Evolutionary conservation across 352 stramenopile species (phyloP).

Genomic region (Phytopythium montanum): DNA sequence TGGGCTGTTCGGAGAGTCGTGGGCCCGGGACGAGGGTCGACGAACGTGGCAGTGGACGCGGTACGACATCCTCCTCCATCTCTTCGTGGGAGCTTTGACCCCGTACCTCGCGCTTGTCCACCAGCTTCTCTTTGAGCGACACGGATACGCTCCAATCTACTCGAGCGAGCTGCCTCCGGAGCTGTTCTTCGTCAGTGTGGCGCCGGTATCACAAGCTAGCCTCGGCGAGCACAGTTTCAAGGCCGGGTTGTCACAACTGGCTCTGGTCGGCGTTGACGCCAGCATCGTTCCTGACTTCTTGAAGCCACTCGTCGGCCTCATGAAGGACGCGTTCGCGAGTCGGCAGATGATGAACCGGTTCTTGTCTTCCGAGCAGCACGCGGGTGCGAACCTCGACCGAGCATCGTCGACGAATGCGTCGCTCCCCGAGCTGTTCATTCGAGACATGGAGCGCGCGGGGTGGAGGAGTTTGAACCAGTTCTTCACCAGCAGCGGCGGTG

Average conservation of each 20-base stretch:
- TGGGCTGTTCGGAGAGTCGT: neutral
- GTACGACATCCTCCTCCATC: constrained; percentile 38
- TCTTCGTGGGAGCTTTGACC: constrained; percentile 40
- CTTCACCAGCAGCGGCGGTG: neutral
- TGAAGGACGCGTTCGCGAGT: constrained; percentile 52
- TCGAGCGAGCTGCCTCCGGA: constrained; percentile 39
- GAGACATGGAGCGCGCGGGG: neutral
- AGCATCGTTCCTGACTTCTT: constrained; percentile 46
- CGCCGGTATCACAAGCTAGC: neutral
- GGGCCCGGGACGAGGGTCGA: neutral
- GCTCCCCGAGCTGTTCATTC: neutral
- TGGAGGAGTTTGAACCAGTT: neutral
- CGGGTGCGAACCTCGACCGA: neutral
- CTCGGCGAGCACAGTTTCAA: constrained; percentile 30
- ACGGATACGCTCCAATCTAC: constrained; percentile 23
- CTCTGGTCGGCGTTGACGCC: constrained; percentile 38
- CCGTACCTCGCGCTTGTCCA: constrained; percentile 56
- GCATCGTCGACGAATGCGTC: neutral
- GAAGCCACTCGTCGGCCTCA: constrained; percentile 16
- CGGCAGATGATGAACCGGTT: constrained; percentile 66
- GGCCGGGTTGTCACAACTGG: constrained; percentile 29
- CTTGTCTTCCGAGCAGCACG: constrained; percentile 16
- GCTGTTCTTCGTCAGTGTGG: constrained; percentile 38
- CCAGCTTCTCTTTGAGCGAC: constrained; percentile 38
- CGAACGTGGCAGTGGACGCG: constrained; percentile 18